phyloP scores from a whole-genome alignment of 345 rosid genomes.

The Acer yangbiense region DNA sequence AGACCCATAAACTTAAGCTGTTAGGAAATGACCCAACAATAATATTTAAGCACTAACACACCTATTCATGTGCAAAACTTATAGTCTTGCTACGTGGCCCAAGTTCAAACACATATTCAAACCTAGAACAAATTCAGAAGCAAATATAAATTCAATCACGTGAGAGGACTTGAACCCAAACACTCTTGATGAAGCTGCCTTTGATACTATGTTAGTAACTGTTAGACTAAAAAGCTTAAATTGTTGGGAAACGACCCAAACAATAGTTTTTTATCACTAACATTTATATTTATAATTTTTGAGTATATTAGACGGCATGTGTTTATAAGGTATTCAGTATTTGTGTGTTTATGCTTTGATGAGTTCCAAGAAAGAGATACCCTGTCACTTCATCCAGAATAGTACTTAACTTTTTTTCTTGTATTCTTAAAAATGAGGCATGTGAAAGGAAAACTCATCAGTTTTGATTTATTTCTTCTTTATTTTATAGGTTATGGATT shows the following conservation, averaged over 20 bases:
- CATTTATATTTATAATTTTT: neutral
- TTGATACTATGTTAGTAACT: neutral
- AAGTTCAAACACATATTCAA: no score
- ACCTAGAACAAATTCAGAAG: no score
- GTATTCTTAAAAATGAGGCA: neutral
- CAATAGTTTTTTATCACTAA: neutral
- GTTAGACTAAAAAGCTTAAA: neutral
- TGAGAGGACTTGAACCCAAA: no score
- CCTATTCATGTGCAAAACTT: no score
- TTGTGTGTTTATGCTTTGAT: neutral
- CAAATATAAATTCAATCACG: no score
- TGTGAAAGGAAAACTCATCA: constrained; percentile 16
- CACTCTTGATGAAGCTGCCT: neutral
- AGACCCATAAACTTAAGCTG: no score
- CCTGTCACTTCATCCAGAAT: no score
- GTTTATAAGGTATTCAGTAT: neutral
- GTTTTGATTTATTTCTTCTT: constrained; percentile 25
- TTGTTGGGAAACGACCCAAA: neutral
- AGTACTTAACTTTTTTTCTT: neutral
- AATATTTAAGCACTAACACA: no score
- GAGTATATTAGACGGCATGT: neutral
- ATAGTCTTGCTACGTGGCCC: no score
- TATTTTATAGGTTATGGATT: constrained; percentile 81
- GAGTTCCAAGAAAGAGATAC: neutral
- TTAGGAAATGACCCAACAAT: no score